phyloP scores from a whole-genome alignment of 2,329 filamentous ascomycete species.

The Fusarium sarcochroum region DNA sequence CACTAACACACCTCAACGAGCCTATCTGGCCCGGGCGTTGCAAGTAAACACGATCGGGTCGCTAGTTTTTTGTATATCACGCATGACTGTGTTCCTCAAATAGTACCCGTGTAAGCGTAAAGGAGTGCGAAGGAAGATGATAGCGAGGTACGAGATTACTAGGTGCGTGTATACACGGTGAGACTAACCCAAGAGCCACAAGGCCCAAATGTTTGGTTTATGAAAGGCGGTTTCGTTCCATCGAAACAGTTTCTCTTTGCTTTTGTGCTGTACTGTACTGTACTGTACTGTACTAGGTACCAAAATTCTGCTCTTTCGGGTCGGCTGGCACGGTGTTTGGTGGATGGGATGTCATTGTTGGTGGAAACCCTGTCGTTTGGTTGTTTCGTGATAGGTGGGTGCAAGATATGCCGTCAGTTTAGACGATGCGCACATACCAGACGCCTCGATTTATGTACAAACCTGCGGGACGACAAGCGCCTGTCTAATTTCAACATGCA shows the following conservation, averaged over 20 bases:
- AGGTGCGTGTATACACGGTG: background rate
- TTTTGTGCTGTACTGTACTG: background rate
- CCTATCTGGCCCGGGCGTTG: constrained; percentile 33
- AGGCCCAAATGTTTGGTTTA: constrained; percentile 51
- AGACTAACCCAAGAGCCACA: background rate
- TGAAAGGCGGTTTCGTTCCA: constrained; percentile 43
- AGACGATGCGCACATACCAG: constrained; percentile 38
- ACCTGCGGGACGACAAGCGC: constrained; percentile 36
- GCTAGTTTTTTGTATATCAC: background rate
- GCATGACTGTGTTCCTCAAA: constrained; percentile 4
- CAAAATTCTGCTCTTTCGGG: background rate
- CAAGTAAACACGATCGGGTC: constrained; percentile 21
- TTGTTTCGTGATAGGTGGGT: constrained; percentile 48
- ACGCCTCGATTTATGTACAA: constrained; percentile 33
- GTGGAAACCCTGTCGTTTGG: constrained; percentile 31
- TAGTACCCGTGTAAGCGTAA: constrained; percentile 4
- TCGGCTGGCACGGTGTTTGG: constrained; percentile 38
- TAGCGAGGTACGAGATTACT: background rate
- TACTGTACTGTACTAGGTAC: constrained; percentile 3
- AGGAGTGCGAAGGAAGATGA: background rate
- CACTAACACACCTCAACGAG: constrained; percentile 13
- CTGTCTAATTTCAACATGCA: constrained; percentile 41
- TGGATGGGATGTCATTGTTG: constrained; percentile 26
- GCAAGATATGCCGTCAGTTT: constrained; percentile 49
- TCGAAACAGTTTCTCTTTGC: constrained; percentile 46